Evolutionary conservation across 306 rosid genomes (phyloP), one percentile per base, ranked within the genome.

Genomic region (Fragaria vesca): DNA sequence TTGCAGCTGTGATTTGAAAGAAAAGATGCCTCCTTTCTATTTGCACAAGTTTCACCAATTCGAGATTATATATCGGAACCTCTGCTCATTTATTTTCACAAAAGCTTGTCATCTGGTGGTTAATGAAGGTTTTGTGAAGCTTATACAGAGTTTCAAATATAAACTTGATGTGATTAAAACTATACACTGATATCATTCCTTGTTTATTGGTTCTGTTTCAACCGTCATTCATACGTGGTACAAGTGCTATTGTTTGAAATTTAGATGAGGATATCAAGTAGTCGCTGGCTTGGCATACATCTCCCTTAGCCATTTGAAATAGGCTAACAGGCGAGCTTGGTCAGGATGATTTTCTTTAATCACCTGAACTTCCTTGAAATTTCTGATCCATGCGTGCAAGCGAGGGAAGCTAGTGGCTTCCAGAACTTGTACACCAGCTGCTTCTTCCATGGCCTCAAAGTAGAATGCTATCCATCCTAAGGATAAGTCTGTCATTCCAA

Each of bases 381-480:
- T 58, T 30, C 15, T 60, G 13, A 71, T 78, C 76, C 71, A 78
- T n/a, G 65, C 65, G 1, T 20, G 50, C 16, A 61, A 71, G 52
- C 72, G 63, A 32, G 77, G 77, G 30, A 70, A 48, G 48, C 45
- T 68, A 15, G 71, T 16, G 42, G 1, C 61, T 32, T 71, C 48
- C 60, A 71, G 66, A 32, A 78, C 48, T 46, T 71, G 46, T 5
- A 70, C 80, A 24, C 74, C 80, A n/a, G 74, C 69, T 60, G 52
- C 17, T 63, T 58, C 75, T 58, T 60, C 71, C 4, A 61, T 45
- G 36, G 34, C 66, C 40, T 70, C 52, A 21, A 60, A 13, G 42
- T 71, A 71, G 24, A 68, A 43, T 5, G 68, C 76, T 20, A 78
- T 2, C 76, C 61, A 78, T 18, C 62, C 70, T 7, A 78, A 55